Percentiles rank a stretch among this genome's conserved stretches.
These are phyloP conservation scores for Rhodotorula babjevae DNA, from an alignment of 768 basidiomycete species.

Conservation along the genomic window DNA sequence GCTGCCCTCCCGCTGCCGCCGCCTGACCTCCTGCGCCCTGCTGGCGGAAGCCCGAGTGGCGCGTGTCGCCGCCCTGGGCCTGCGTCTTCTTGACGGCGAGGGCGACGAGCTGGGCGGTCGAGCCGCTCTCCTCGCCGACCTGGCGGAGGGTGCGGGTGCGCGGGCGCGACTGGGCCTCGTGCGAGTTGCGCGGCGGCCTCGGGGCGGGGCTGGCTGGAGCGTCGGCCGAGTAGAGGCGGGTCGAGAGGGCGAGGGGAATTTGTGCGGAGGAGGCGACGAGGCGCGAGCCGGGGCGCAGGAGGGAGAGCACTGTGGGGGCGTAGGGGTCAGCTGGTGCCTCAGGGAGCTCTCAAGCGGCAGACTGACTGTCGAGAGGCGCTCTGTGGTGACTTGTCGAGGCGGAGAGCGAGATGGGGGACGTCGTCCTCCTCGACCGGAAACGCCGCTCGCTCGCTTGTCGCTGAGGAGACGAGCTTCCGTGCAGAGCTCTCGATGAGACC, in stretches of 20 bases:
- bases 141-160: constrained; percentile 12
- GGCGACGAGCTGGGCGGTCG: constrained; percentile 13
- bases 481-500: too few relatives aligned
- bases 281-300: background rate
- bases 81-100: constrained; percentile 23
- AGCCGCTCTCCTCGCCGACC: constrained; percentile 21
- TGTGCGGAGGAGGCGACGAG: background rate
- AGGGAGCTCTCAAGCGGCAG: too few relatives aligned
- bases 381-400: too few relatives aligned
- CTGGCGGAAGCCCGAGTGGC: too few relatives aligned
- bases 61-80: background rate
- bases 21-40: background rate
- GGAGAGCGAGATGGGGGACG: too few relatives aligned
- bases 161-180: constrained; percentile 3
- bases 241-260: background rate
- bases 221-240: constrained; percentile 9
- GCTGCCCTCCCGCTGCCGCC: background rate
- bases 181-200: background rate
- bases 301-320: background rate
- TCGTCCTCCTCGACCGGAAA: too few relatives aligned
- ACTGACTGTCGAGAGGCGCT: background rate
- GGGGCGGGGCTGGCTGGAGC: background rate
- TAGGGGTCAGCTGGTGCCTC: background rate
- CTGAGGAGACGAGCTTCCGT: too few relatives aligned
- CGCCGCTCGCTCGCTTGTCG: too few relatives aligned